These are phyloP conservation scores for Verticillium klebahnii DNA, from an alignment of 2,329 filamentous ascomycete species.

Conservation along the genomic window DNA sequence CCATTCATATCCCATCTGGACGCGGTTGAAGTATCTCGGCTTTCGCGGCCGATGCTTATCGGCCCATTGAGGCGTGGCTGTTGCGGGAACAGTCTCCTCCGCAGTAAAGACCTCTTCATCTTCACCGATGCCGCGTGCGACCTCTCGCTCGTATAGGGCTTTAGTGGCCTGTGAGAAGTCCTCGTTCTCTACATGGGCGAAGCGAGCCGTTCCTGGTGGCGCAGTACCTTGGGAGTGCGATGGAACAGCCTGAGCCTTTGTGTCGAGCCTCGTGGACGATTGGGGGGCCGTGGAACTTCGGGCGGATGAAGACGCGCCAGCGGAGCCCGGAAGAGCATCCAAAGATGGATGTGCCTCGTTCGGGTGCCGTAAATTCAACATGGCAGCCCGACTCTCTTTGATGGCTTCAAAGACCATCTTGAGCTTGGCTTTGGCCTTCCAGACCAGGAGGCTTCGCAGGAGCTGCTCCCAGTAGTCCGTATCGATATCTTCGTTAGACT, in stretches of 20 bases:
- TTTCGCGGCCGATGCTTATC: conserved; percentile 85
- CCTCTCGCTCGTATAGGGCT: conserved; percentile 86
- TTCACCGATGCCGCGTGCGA: conserved; percentile 84
- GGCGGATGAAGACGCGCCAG: not conserved
- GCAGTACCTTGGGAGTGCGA: conserved; percentile 9
- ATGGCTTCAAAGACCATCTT: conserved; percentile 74
- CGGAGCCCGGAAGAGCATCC: not conserved
- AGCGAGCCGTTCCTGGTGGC: conserved; percentile 59
- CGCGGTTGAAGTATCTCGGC: conserved; percentile 94
- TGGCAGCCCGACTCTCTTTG: conserved; percentile 52
- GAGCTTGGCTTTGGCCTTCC: conserved; percentile 87
- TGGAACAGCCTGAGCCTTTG: not conserved
- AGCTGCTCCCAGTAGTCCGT: conserved; percentile 97
- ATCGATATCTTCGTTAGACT: conserved; percentile 87
- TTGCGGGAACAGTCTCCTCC: conserved; percentile 71
- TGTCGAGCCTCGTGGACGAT: not conserved
- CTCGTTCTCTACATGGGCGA: conserved; percentile 64
- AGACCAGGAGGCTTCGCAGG: conserved; percentile 76
- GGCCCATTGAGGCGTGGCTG: conserved; percentile 69
- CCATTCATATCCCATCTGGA: conserved; percentile 99
- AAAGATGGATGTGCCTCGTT: conserved; percentile 50
- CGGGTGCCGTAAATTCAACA: conserved; percentile 62
- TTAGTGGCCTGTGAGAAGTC: conserved; percentile 85
- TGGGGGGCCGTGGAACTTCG: not conserved
- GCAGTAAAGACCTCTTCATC: conserved; percentile 94